These are phyloP conservation scores for Aspergillus tamarii DNA, from an alignment of 2,329 filamentous ascomycete species.

Conservation along the genomic window DNA sequence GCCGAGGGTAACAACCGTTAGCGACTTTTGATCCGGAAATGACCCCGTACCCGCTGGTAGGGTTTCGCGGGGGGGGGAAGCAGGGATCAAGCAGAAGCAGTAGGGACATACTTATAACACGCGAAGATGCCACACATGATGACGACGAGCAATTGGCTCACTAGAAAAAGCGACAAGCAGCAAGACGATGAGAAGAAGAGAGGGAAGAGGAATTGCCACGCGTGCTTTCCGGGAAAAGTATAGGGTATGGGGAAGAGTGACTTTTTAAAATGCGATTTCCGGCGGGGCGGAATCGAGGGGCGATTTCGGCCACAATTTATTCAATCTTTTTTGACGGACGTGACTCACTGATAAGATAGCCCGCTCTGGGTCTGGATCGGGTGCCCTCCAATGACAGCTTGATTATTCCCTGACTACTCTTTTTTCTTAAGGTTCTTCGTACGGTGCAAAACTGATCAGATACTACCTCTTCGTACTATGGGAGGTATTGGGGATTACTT, in stretches of 20 bases:
- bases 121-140: conserved; percentile 97
- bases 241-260: conserved; percentile 24
- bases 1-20: conserved; percentile 20
- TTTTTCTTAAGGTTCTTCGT: background rate
- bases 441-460: background rate
- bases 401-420: background rate
- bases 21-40: conserved; percentile 10
- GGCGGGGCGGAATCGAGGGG: conserved; percentile 29
- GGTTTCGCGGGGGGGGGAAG: conserved; percentile 13
- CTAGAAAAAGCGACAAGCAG: conserved; percentile 15
- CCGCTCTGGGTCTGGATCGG: conserved; percentile 8
- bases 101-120: conserved; percentile 76
- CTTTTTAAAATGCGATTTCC: conserved; percentile 27
- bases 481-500: background rate
- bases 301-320: conserved; percentile 29
- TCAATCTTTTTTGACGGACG: conserved; percentile 24
- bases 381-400: background rate
- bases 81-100: conserved; percentile 12
- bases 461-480: background rate
- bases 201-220: conserved; percentile 24
- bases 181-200: conserved; percentile 11
- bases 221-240: conserved; percentile 16
- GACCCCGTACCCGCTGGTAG: conserved; percentile 8
- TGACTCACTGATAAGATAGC: conserved; percentile 36
- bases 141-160: conserved; percentile 38